Evolutionary conservation across 805 yeast genomes (phyloP).

Genomic region (Wickerhamiella lipophila): DNA sequence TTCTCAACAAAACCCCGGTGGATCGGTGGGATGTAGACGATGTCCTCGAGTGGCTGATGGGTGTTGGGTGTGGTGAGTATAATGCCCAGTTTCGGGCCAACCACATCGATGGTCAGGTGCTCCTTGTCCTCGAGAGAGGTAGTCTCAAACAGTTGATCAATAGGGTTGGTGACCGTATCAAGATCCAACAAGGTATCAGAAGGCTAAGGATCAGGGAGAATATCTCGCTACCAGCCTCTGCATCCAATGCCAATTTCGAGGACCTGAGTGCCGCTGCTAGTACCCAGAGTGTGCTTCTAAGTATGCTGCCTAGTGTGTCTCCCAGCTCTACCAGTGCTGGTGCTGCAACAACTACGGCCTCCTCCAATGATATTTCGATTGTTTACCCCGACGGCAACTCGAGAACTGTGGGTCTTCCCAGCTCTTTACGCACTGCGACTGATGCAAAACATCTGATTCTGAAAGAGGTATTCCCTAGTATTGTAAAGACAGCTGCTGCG

Average conservation of each 20-base stretch:
- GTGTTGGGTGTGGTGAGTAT: slow-evolving; percentile 25
- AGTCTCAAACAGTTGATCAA: slow-evolving; percentile 58
- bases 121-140: slow-evolving; percentile 47
- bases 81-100: slow-evolving; percentile 29
- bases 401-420: slow-evolving; percentile 8
- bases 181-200: slow-evolving; percentile 48
- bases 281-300: background rate
- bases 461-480: slow-evolving; percentile 10
- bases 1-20: slow-evolving; percentile 12
- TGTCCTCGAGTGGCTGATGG: slow-evolving; percentile 27
- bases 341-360: background rate
- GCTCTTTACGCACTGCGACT: slow-evolving; percentile 12
- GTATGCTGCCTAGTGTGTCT: background rate
- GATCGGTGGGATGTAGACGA: slow-evolving; percentile 23
- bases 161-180: slow-evolving; percentile 75
- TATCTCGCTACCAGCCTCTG: background rate
- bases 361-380: background rate
- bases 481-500: slow-evolving; percentile 15
- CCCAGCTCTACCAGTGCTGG: background rate
- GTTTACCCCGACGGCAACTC: slow-evolving; percentile 14
- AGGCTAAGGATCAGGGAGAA: slow-evolving; percentile 23
- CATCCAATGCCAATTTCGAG: background rate
- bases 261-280: background rate
- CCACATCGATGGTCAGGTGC: slow-evolving; percentile 44
- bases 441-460: slow-evolving; percentile 15